These are phyloP conservation scores for Colletotrichum paranaense DNA, from an alignment of 2,329 filamentous ascomycete genomes.

Conservation along the genomic window DNA sequence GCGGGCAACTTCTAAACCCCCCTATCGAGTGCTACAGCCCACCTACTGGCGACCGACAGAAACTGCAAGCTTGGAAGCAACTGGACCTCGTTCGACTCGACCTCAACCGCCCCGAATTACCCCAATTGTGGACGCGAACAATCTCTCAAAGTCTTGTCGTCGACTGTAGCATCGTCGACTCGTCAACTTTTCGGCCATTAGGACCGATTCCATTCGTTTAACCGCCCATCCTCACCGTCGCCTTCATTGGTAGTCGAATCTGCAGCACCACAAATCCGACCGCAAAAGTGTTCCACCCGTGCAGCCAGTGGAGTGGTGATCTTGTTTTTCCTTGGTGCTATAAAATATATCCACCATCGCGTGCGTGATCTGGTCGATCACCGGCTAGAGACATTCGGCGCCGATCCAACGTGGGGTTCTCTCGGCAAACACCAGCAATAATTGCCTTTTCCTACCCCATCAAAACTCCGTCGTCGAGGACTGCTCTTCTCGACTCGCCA, in stretches of 20 bases:
- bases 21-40: neutral
- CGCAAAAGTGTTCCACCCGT: neutral
- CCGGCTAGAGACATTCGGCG: conserved; percentile 21
- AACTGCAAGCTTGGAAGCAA: neutral
- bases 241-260: conserved; percentile 1
- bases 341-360: conserved; percentile 29
- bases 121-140: neutral
- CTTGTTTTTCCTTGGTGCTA: conserved; percentile 30
- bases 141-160: neutral
- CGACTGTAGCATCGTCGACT: neutral
- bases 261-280: neutral
- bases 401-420: conserved; percentile 34
- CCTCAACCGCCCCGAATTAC: neutral
- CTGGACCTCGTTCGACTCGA: neutral
- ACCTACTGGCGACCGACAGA: neutral
- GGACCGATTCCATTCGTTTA: conserved; percentile 26
- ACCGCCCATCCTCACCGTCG: neutral
- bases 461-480: neutral
- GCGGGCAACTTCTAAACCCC: neutral
- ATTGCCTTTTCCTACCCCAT: neutral
- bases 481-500: neutral
- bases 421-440: neutral
- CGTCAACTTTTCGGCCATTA: neutral
- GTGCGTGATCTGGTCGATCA: conserved; percentile 31
- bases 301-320: conserved; percentile 19